These are phyloP conservation scores for Mortierella sp. DNA, from an alignment of 371 early-diverging fungal species.

Conservation along the genomic window DNA sequence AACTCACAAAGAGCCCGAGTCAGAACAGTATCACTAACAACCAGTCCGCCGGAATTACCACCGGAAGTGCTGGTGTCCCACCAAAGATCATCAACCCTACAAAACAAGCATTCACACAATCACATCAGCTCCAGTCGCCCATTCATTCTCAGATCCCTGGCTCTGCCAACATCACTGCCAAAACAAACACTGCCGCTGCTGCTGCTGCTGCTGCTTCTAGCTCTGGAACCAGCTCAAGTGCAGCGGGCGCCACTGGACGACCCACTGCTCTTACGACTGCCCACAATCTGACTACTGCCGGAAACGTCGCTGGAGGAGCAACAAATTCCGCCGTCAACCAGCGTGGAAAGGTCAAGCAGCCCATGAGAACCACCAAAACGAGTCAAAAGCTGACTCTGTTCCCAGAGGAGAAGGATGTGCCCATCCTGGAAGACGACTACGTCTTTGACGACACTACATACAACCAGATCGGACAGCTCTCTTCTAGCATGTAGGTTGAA, in stretches of 20 bases:
- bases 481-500: slow-evolving; percentile 52
- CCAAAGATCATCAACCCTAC: slow-evolving; percentile 60
- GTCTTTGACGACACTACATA: slow-evolving; percentile 58
- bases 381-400: slow-evolving; percentile 94
- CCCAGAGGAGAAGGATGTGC: slow-evolving; percentile 79
- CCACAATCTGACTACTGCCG: slow-evolving; percentile 31
- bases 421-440: slow-evolving; percentile 60
- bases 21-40: slow-evolving; percentile 28
- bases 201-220: slow-evolving; percentile 11
- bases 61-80: slow-evolving; percentile 52
- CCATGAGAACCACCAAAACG: slow-evolving; percentile 91
- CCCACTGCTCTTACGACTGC: slow-evolving; percentile 17
- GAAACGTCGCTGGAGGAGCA: slow-evolving; percentile 19
- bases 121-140: slow-evolving; percentile 42
- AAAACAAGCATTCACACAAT: slow-evolving; percentile 44
- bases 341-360: slow-evolving; percentile 60
- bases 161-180: slow-evolving; percentile 31
- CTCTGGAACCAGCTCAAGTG: not conserved
- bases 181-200: slow-evolving; percentile 26
- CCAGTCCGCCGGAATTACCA: slow-evolving; percentile 15
- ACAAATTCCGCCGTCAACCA: slow-evolving; percentile 15
- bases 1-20: slow-evolving; percentile 33
- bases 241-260: slow-evolving; percentile 4
- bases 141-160: slow-evolving; percentile 53
- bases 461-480: slow-evolving; percentile 60